Evolutionary conservation across 192 early-diverging fungal genomes (phyloP).

Genomic region (Dispira simplex): DNA sequence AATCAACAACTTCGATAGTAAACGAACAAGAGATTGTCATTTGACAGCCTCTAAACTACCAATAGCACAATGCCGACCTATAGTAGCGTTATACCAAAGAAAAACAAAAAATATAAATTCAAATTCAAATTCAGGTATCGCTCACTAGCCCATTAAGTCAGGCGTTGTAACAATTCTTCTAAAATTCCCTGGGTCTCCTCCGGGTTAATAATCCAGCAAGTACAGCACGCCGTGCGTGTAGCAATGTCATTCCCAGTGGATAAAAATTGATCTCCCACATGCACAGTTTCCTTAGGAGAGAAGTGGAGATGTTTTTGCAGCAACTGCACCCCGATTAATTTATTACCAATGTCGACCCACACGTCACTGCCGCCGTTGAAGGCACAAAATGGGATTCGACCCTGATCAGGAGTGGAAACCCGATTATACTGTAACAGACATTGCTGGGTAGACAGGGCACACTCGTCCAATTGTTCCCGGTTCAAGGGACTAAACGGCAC

Average conservation of each 20-base stretch:
- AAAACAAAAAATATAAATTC: too few relatives aligned
- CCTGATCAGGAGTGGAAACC: slow-evolving; percentile 30
- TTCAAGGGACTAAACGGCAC: slow-evolving; percentile 43
- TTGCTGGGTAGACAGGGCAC: slow-evolving; percentile 57
- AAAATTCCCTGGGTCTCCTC: slow-evolving; percentile 67
- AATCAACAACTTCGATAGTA: too few relatives aligned
- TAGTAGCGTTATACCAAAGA: too few relatives aligned
- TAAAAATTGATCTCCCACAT: slow-evolving; percentile 86
- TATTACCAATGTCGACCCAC: slow-evolving; percentile 92
- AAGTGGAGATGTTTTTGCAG: slow-evolving; percentile 49
- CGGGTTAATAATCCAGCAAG: slow-evolving; percentile 79
- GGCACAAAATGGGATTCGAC: slow-evolving; percentile 73
- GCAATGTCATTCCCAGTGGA: slow-evolving; percentile 85
- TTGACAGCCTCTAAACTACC: too few relatives aligned
- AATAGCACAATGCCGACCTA: too few relatives aligned
- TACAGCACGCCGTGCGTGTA: slow-evolving; percentile 69
- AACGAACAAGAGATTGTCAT: too few relatives aligned
- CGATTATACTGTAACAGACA: slow-evolving; percentile 38
- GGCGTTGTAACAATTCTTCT: slow-evolving; percentile 30
- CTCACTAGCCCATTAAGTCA: neutral
- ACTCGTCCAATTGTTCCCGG: slow-evolving; percentile 78
- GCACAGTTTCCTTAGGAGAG: slow-evolving; percentile 44
- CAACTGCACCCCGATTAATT: slow-evolving; percentile 79
- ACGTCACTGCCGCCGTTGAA: slow-evolving; percentile 87
- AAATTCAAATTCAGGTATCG: too few relatives aligned